Evolutionary conservation across 2,329 filamentous ascomycete genomes (phyloP).

Genomic region (Didymosphaeria variabile): DNA sequence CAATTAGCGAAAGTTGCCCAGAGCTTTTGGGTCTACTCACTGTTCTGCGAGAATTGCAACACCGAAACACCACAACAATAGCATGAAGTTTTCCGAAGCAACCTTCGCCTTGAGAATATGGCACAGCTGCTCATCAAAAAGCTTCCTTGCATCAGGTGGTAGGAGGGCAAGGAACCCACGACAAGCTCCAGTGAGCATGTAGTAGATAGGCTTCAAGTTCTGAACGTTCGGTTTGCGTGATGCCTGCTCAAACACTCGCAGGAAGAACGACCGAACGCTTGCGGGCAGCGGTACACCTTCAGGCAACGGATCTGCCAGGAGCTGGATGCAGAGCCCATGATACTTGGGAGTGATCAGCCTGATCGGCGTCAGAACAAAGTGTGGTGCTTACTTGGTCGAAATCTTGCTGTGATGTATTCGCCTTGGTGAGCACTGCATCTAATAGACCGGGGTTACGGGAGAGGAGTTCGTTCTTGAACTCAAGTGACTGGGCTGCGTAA

Average conservation of each 20-base stretch:
- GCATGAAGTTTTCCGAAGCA: slow-evolving; percentile 36
- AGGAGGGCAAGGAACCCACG: slow-evolving; percentile 37
- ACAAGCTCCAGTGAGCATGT: slow-evolving; percentile 50
- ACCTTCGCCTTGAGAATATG: slow-evolving; percentile 36
- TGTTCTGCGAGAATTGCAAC: slow-evolving; percentile 41
- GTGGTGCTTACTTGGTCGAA: slow-evolving; percentile 40
- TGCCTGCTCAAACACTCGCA: slow-evolving; percentile 42
- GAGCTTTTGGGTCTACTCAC: slow-evolving; percentile 15
- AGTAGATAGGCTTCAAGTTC: slow-evolving; percentile 40
- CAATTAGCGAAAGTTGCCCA: not conserved
- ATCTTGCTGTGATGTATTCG: slow-evolving; percentile 37
- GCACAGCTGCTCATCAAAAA: slow-evolving; percentile 40
- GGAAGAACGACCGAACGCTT: slow-evolving; percentile 46
- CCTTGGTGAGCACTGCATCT: slow-evolving; percentile 44
- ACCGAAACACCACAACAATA: slow-evolving; percentile 45
- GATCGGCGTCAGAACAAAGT: not conserved
- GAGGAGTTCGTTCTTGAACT: slow-evolving; percentile 44
- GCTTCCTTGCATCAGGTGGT: slow-evolving; percentile 27
- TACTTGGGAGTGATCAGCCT: slow-evolving; percentile 30
- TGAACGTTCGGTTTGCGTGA: slow-evolving; percentile 31
- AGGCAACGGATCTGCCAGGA: slow-evolving; percentile 46
- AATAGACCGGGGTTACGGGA: slow-evolving; percentile 41
- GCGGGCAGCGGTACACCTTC: slow-evolving; percentile 40
- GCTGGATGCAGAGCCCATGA: slow-evolving; percentile 38
- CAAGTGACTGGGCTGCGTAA: slow-evolving; percentile 36